Evolutionary conservation across 75 land plant genomes (phyloP).

Genomic region (Pinus taeda): DNA sequence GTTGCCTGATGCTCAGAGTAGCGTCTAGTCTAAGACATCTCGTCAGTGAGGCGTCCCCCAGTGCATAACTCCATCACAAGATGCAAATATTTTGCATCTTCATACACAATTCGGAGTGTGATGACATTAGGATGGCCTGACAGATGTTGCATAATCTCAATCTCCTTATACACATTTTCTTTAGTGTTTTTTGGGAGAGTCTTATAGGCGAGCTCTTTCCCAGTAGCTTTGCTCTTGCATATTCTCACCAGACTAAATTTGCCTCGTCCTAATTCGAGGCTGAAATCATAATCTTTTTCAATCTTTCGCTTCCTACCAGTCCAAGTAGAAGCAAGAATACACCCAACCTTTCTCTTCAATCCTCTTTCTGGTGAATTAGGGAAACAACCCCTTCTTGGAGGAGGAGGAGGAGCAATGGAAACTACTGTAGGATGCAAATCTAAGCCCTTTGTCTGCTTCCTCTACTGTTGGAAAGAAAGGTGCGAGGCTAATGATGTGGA

Average conservation of each 20-base stretch:
- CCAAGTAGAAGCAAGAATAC: conserved; percentile 37
- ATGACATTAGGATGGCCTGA: conserved; percentile 34
- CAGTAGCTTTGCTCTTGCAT: conserved; percentile 11
- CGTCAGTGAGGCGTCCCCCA: conserved; percentile 70
- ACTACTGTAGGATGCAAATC: rapidly evolving
- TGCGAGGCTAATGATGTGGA: too few relatives aligned
- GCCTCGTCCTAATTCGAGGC: conserved; percentile 53
- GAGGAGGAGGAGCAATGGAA: too few relatives aligned
- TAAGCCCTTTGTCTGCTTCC: too few relatives aligned
- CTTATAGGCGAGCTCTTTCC: conserved; percentile 75
- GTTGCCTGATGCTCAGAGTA: conserved; percentile 9
- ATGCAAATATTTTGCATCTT: conserved; percentile 23
- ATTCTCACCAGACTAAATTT: conserved; percentile 71
- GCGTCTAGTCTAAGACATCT: conserved; percentile 48
- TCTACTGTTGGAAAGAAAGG: too few relatives aligned
- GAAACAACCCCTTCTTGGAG: too few relatives aligned
- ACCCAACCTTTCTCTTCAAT: conserved; percentile 54
- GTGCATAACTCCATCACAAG: conserved; percentile 81
- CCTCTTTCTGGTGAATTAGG: too few relatives aligned
- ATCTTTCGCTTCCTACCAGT: conserved; percentile 47
- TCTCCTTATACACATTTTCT: conserved; percentile 68
- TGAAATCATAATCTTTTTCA: conserved; percentile 39
- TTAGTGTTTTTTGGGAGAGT: conserved; percentile 56
- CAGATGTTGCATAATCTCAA: conserved; percentile 88
- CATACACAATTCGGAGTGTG: conserved; percentile 67